Conservation (phyloP, 331 rosid genomes). For the Pyrus hybrid region DNA sequence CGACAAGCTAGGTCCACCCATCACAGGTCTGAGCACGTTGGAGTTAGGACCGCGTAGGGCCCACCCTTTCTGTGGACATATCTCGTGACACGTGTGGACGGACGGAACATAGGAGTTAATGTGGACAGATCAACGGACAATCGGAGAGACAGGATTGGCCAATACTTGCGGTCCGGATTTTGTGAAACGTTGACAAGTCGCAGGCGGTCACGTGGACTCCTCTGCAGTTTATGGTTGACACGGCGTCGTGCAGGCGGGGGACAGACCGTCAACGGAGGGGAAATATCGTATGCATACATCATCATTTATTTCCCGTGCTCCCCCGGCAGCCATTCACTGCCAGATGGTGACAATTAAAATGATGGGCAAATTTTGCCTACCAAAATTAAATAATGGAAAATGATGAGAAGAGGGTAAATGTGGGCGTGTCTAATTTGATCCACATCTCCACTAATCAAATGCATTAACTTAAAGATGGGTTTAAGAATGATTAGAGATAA, state of each 20-base stretch:
- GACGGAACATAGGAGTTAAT: background rate
- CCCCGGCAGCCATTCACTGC: too few species aligned
- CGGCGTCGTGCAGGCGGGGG: background rate
- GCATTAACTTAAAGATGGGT: background rate
- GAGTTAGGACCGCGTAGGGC: constrained; percentile 10
- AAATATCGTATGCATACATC: too few species aligned
- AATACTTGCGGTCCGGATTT: background rate
- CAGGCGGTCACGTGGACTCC: background rate
- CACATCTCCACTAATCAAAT: background rate
- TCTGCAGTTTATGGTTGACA: too few species aligned
- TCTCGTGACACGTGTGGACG: constrained; percentile 7
- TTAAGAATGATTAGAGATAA: background rate
- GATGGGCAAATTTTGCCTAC: constrained; percentile 1
- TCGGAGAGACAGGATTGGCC: background rate
- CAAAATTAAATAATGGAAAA: background rate
- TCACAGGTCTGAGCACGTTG: constrained; percentile 21
- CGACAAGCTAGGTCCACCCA: constrained; percentile 49
- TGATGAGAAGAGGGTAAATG: background rate
- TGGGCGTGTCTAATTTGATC: background rate
- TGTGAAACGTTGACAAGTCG: background rate
- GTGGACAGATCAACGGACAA: constrained; percentile 20
- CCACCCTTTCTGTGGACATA: background rate
- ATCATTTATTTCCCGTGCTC: too few species aligned
- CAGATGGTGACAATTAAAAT: background rate
- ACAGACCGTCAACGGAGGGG: background rate